Conservation (phyloP, 2,329 filamentous ascomycete species). For the Tolypocladium amazonense region DNA sequence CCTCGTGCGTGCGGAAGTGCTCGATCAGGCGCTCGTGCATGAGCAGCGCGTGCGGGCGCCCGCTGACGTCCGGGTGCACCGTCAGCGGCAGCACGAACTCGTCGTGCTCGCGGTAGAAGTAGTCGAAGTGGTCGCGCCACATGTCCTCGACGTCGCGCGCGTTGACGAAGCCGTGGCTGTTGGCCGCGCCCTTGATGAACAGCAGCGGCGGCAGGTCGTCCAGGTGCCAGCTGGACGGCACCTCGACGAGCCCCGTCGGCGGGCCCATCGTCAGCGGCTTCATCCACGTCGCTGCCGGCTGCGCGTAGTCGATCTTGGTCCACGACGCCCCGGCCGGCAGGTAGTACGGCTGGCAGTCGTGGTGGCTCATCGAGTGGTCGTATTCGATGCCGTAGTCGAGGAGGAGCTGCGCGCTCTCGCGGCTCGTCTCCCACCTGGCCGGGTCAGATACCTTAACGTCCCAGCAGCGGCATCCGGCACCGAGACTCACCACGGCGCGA, state of each 20-base stretch:
- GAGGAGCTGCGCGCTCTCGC: constrained; percentile 55
- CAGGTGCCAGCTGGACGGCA: constrained; percentile 46
- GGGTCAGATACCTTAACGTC: background rate
- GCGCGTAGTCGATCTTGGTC: constrained; percentile 58
- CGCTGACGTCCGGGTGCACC: constrained; percentile 64
- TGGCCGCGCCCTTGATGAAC: constrained; percentile 58
- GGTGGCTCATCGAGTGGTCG: constrained; percentile 56
- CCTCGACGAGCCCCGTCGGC: constrained; percentile 53
- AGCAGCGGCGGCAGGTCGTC: constrained; percentile 59
- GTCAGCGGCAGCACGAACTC: constrained; percentile 71
- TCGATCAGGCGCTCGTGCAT: constrained; percentile 62
- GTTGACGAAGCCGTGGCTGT: constrained; percentile 52
- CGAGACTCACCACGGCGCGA: constrained; percentile 47
- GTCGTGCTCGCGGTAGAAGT: constrained; percentile 68
- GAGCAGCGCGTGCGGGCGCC: constrained; percentile 58
- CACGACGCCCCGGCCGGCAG: constrained; percentile 51
- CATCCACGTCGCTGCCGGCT: constrained; percentile 55
- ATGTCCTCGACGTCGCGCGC: constrained; percentile 52
- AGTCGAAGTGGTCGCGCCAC: constrained; percentile 58
- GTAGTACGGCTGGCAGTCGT: constrained; percentile 55
- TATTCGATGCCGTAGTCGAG: constrained; percentile 60
- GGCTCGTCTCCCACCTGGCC: constrained; percentile 52
- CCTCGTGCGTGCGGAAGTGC: constrained; percentile 50
- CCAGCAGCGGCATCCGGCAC: no score
- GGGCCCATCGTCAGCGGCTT: constrained; percentile 48